Conservation (phyloP, 768 basidiomycete species). For the Suillus tomentosus region DNA sequence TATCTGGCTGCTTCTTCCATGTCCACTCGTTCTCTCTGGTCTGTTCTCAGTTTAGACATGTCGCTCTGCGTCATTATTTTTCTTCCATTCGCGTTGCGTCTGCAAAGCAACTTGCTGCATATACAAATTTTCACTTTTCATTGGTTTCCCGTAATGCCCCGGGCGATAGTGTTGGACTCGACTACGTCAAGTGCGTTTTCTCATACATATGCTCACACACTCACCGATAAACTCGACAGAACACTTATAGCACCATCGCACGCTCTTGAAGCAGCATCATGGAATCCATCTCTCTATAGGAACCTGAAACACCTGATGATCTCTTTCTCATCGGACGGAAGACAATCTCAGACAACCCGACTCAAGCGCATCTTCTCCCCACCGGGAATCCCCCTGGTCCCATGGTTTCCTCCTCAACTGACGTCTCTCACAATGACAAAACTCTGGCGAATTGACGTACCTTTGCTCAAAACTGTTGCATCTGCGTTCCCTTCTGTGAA, state of each 20-base stretch:
- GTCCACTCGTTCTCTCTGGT: constrained; percentile 44
- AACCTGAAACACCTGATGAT: constrained; percentile 42
- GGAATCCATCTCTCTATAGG: constrained; percentile 33
- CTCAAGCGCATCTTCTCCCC: constrained; percentile 35
- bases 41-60: constrained; percentile 43
- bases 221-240: constrained; percentile 19
- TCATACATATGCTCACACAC: constrained; percentile 21
- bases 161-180: constrained; percentile 33
- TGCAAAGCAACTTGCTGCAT: constrained; percentile 27
- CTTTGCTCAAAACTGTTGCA: constrained; percentile 50
- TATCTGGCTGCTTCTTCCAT: constrained; percentile 30
- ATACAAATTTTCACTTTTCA: constrained; percentile 35
- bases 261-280: constrained; percentile 24
- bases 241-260: constrained; percentile 21
- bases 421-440: constrained; percentile 50
- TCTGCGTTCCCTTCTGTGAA: constrained; percentile 45
- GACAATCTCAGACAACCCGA: constrained; percentile 45
- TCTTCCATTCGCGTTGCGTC: constrained; percentile 22
- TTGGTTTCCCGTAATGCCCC: constrained; percentile 24
- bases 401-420: constrained; percentile 35
- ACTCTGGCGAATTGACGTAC: constrained; percentile 58
- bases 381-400: constrained; percentile 26
- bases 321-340: constrained; percentile 44
- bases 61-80: constrained; percentile 43
- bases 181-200: constrained; percentile 48